Evolutionary conservation across 129 eudicot species (phyloP).

Genomic region (Flaveria trinervia): DNA sequence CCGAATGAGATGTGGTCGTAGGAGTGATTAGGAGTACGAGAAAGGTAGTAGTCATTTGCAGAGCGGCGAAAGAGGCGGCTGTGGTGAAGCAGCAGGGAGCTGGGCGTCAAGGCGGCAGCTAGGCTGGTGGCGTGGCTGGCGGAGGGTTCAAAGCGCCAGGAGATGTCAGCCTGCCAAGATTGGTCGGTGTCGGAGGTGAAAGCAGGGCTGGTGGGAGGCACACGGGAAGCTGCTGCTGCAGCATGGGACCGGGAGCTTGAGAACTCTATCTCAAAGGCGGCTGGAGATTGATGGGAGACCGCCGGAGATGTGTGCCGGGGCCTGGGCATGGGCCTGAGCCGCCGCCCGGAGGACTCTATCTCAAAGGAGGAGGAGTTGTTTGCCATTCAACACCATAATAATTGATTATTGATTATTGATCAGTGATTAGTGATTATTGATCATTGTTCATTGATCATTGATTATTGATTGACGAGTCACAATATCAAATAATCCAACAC

Average conservation of each 20-base stretch:
- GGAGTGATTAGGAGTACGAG: conserved; percentile 36
- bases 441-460: too few relatives aligned
- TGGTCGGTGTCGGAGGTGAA: conserved; percentile 59
- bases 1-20: conserved; percentile 40
- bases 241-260: conserved; percentile 30
- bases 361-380: conserved; percentile 46
- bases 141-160: conserved; percentile 66
- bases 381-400: neutral
- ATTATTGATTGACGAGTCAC: too few relatives aligned
- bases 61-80: conserved; percentile 51
- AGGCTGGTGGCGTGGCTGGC: conserved; percentile 47
- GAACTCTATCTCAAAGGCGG: too few relatives aligned
- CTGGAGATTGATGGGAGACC: conserved; percentile 32
- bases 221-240: neutral
- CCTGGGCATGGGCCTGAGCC: neutral
- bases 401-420: too few relatives aligned
- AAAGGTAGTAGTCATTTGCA: conserved; percentile 66
- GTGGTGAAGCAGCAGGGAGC: conserved; percentile 11
- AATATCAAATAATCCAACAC: neutral
- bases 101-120: conserved; percentile 60
- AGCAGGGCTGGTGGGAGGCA: conserved; percentile 53
- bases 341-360: conserved; percentile 34
- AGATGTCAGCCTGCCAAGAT: conserved; percentile 73
- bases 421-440: too few relatives aligned
- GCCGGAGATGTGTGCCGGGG: conserved; percentile 21